Evolutionary conservation across 306 rosid genomes (phyloP).

Genomic region (Crataegus laevigata): DNA sequence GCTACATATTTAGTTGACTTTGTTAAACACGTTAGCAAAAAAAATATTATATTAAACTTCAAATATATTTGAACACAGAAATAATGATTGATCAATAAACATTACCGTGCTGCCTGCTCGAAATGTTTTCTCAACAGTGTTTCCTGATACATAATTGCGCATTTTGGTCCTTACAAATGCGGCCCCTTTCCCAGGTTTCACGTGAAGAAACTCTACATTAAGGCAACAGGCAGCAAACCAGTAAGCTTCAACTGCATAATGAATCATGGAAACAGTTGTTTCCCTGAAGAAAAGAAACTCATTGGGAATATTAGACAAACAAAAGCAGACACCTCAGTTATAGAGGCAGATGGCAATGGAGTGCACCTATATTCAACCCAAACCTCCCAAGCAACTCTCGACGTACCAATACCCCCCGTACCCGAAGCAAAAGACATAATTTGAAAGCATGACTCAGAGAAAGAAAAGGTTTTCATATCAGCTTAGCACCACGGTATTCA

Average conservation of each 20-base stretch:
- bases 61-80: background rate
- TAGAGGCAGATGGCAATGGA: background rate
- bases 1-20: background rate
- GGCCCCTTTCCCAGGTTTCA: slow-evolving; percentile 96
- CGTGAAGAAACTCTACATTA: slow-evolving; percentile 82
- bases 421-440: background rate
- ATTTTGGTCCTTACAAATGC: slow-evolving; percentile 95
- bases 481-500: background rate
- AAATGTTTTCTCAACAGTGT: slow-evolving; percentile 85
- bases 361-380: background rate
- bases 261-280: background rate
- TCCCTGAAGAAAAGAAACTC: background rate
- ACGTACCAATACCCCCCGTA: background rate
- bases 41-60: background rate
- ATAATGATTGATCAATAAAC: background rate
- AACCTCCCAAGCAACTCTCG: background rate
- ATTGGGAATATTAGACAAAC: background rate
- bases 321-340: background rate
- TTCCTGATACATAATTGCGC: slow-evolving; percentile 74
- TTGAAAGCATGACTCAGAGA: background rate
- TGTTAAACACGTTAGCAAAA: background rate
- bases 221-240: background rate
- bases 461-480: background rate
- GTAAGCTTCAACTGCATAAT: background rate
- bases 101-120: slow-evolving; percentile 88